Conservation (phyloP, 2,329 filamentous ascomycete species). For the Eutypa lata region DNA sequence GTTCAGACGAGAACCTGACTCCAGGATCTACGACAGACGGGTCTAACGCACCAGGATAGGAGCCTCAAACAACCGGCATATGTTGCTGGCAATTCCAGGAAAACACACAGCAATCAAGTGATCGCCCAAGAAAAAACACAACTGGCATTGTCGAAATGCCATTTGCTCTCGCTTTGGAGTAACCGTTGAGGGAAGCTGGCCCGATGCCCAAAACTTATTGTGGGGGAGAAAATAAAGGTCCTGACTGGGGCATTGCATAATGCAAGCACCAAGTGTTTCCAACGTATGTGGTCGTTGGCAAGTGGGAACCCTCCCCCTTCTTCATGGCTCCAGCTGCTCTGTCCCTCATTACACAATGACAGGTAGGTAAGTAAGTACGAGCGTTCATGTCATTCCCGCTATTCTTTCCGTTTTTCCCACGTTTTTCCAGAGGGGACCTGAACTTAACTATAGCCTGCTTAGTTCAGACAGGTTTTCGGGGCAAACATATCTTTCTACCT, state of each 20-base stretch:
- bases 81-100: background rate
- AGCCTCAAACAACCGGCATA: background rate
- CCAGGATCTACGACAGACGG: background rate
- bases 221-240: background rate
- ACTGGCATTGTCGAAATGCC: background rate
- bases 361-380: background rate
- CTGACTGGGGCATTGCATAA: background rate
- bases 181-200: background rate
- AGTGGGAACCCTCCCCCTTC: background rate
- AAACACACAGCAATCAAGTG: background rate
- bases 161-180: background rate
- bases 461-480: too few species aligned
- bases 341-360: background rate
- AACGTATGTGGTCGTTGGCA: background rate
- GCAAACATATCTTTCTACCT: too few species aligned
- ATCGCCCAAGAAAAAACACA: background rate
- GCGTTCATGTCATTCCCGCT: background rate
- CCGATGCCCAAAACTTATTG: background rate
- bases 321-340: background rate
- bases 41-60: constrained; percentile 1
- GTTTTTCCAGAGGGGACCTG: background rate
- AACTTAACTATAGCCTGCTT: too few species aligned
- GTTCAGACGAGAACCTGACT: constrained; percentile 1
- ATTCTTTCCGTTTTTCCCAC: background rate
- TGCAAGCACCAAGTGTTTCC: background rate